A percentile compares a stretch with the other conserved stretches of the same genome.
Evolutionary conservation across 768 basidiomycete species (phyloP).

Genomic region (Cyclocybe aegerita): DNA sequence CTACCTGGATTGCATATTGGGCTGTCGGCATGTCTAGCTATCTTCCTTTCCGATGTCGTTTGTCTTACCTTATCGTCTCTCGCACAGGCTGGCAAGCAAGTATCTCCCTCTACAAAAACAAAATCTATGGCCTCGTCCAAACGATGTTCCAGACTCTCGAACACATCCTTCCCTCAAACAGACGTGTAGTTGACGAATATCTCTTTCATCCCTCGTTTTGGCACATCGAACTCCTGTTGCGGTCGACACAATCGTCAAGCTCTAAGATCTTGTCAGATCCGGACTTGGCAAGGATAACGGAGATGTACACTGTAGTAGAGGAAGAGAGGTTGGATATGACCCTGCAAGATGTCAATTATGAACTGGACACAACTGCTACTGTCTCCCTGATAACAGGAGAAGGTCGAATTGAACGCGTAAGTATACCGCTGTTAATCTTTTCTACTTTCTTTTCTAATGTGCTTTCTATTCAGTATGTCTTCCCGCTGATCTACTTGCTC

Average conservation of each 20-base stretch:
- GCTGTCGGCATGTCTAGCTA: slow-evolving; percentile 27
- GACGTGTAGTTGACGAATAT: slow-evolving; percentile 32
- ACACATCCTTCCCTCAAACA: slow-evolving; percentile 29
- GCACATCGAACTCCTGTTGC: slow-evolving; percentile 32
- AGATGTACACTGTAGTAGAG: slow-evolving; percentile 25
- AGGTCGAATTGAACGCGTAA: slow-evolving; percentile 35
- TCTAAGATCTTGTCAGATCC: slow-evolving; percentile 25
- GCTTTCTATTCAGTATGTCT: slow-evolving; percentile 28
- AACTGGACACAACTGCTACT: slow-evolving; percentile 33
- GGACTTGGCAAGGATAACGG: slow-evolving; percentile 25
- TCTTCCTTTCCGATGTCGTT: neutral
- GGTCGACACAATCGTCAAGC: slow-evolving; percentile 29
- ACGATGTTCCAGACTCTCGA: slow-evolving; percentile 29
- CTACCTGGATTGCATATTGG: slow-evolving; percentile 38
- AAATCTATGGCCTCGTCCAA: slow-evolving; percentile 31
- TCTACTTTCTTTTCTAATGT: neutral
- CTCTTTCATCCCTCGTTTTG: slow-evolving; percentile 32
- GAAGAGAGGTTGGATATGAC: slow-evolving; percentile 29
- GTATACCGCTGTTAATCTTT: slow-evolving; percentile 1
- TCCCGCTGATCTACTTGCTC: slow-evolving; percentile 33
- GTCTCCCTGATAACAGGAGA: slow-evolving; percentile 32
- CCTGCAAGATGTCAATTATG: slow-evolving; percentile 27
- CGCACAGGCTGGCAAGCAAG: slow-evolving; percentile 33
- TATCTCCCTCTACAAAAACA: slow-evolving; percentile 32
- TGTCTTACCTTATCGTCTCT: neutral